Conservation (phyloP, 2,329 filamentous ascomycete species). For the Fusarium musae region DNA sequence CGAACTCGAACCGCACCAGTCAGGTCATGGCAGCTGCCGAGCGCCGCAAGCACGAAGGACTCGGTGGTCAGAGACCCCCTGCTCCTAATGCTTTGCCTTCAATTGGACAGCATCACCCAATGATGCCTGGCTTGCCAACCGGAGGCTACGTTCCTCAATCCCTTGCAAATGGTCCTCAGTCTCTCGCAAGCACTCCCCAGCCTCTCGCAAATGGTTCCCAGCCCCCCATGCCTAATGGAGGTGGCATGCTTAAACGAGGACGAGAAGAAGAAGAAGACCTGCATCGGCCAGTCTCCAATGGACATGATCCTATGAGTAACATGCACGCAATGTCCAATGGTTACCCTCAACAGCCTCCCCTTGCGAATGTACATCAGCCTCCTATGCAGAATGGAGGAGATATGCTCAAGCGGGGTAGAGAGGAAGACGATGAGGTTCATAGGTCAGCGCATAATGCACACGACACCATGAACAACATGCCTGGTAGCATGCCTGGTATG, state of each 20-base stretch:
- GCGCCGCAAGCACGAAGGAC: slow-evolving; percentile 77
- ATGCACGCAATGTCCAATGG: slow-evolving; percentile 67
- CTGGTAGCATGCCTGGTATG: slow-evolving; percentile 65
- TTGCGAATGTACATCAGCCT: slow-evolving; percentile 22
- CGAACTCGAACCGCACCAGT: slow-evolving; percentile 84
- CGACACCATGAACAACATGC: slow-evolving; percentile 71
- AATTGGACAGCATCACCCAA: slow-evolving; percentile 67
- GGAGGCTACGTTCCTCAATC: slow-evolving; percentile 20
- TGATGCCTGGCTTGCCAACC: slow-evolving; percentile 25
- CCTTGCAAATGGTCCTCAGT: slow-evolving; percentile 18
- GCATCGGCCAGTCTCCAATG: slow-evolving; percentile 71
- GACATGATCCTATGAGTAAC: slow-evolving; percentile 75
- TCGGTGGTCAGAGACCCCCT: slow-evolving; percentile 65
- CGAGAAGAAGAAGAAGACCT: slow-evolving; percentile 70
- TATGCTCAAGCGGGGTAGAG: slow-evolving; percentile 59
- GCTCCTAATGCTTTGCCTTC: slow-evolving; percentile 69
- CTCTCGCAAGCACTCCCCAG: slow-evolving; percentile 30
- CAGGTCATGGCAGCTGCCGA: slow-evolving; percentile 89
- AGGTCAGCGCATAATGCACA: slow-evolving; percentile 77
- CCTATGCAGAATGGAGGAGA: slow-evolving; percentile 70
- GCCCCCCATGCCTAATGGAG: slow-evolving; percentile 69
- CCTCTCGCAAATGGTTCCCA: slow-evolving; percentile 25
- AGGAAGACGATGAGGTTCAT: slow-evolving; percentile 70
- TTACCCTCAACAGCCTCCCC: slow-evolving; percentile 70
- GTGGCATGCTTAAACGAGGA: slow-evolving; percentile 58